Evolutionary conservation across 1,139 yeast genomes (phyloP).

Genomic region (Pichia kudriavzevii): DNA sequence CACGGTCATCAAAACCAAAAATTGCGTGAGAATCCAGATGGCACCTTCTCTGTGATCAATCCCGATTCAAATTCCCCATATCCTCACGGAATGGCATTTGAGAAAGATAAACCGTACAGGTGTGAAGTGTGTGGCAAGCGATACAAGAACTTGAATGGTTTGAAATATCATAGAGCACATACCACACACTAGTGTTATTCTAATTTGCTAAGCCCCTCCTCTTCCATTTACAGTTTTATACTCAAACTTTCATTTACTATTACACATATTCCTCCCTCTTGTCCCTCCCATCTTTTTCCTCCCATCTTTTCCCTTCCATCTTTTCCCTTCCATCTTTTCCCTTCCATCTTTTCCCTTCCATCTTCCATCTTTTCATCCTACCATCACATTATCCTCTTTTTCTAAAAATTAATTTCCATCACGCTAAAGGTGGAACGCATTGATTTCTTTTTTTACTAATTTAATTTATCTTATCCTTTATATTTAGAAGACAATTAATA

Average conservation of each 20-base stretch:
- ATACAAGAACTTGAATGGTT: constrained; percentile 90
- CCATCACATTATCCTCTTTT: neutral
- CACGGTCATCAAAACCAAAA: constrained; percentile 98
- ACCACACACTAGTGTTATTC: constrained; percentile 93
- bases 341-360: too few relatives aligned
- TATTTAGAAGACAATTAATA: too few relatives aligned
- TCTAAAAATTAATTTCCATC: constrained; percentile 1
- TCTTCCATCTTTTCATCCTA: neutral
- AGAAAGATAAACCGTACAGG: constrained; percentile 95
- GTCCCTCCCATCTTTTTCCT: too few relatives aligned
- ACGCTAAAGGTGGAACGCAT: too few relatives aligned
- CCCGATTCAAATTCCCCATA: constrained; percentile 89
- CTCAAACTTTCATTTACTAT: neutral
- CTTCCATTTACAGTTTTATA: constrained; percentile 1
- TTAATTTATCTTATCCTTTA: too few relatives aligned
- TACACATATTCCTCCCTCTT: too few relatives aligned
- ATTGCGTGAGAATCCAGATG: constrained; percentile 84
- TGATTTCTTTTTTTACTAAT: too few relatives aligned
- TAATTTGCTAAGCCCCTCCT: too few relatives aligned
- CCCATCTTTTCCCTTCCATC: too few relatives aligned
- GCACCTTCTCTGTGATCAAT: constrained; percentile 85
- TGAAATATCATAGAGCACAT: constrained; percentile 95
- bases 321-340: too few relatives aligned
- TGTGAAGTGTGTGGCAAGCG: constrained; percentile 98
- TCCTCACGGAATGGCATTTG: constrained; percentile 88